These are phyloP conservation scores for Ophiocordyceps camponoti-rufipedis DNA, from an alignment of 2,329 filamentous ascomycete genomes.

Conservation along the genomic window DNA sequence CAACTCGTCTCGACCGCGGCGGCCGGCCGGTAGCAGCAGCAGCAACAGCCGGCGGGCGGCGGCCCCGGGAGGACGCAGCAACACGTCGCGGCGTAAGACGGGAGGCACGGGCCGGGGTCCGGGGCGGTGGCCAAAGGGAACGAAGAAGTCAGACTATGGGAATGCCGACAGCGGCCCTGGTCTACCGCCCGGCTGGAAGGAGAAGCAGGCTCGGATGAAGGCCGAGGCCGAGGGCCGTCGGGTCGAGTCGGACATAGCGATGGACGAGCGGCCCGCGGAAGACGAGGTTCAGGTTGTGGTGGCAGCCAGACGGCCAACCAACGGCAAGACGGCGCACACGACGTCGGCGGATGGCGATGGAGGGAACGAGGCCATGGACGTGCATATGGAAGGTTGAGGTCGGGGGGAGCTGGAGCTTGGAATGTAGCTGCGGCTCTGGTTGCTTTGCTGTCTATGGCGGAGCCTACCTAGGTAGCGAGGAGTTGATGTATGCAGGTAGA, in stretches of 20 bases:
- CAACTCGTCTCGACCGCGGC: conserved; percentile 19
- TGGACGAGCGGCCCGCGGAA: conserved; percentile 10
- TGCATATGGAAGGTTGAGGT: not conserved
- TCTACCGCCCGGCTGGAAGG: conserved; percentile 37
- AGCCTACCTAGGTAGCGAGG: too few relatives aligned
- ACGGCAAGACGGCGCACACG: conserved; percentile 5
- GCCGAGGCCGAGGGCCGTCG: conserved; percentile 5
- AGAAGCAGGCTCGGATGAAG: conserved; percentile 9
- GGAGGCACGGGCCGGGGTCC: conserved; percentile 47
- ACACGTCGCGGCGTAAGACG: conserved; percentile 29
- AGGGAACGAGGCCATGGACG: not conserved
- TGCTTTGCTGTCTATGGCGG: too few relatives aligned
- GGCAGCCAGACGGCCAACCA: conserved; percentile 5
- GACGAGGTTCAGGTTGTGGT: conserved; percentile 16
- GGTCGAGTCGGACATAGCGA: conserved; percentile 2
- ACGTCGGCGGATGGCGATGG: conserved; percentile 1
- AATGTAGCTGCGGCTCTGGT: too few relatives aligned
- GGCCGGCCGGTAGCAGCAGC: conserved; percentile 8
- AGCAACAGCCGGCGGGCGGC: conserved; percentile 11
- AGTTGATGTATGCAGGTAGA: too few relatives aligned
- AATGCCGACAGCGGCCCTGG: conserved; percentile 48
- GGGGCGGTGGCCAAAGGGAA: conserved; percentile 49
- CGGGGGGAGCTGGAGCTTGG: too few relatives aligned
- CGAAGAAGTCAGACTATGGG: conserved; percentile 49
- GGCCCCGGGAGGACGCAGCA: conserved; percentile 20